A percentile compares a stretch with the other conserved stretches of the same genome.
Evolutionary conservation across 805 yeast genomes (phyloP).

Genomic region (Candida rishiriensis): DNA sequence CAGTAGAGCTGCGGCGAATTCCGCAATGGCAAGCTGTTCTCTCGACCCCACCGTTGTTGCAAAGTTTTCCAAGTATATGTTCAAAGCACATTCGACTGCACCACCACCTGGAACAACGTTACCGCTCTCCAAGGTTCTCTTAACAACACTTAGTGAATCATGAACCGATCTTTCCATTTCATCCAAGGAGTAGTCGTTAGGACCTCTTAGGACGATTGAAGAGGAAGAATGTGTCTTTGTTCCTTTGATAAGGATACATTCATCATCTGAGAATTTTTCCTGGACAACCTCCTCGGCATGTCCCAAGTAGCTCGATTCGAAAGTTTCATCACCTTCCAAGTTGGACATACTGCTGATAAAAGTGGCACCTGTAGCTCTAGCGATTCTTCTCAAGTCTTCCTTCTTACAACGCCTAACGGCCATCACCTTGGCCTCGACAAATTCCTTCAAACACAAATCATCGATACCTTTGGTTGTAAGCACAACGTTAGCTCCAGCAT

Average conservation of each 20-base stretch:
- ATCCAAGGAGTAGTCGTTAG: slow-evolving; percentile 91
- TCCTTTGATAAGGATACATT: slow-evolving; percentile 88
- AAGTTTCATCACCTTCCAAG: slow-evolving; percentile 93
- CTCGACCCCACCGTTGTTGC: slow-evolving; percentile 97
- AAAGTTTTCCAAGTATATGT: slow-evolving; percentile 90
- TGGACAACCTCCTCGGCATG: slow-evolving; percentile 87
- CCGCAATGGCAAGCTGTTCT: slow-evolving; percentile 97
- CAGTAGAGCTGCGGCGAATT: slow-evolving; percentile 85
- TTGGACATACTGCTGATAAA: slow-evolving; percentile 82
- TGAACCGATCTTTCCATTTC: slow-evolving; percentile 98
- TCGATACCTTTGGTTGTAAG: slow-evolving; percentile 94
- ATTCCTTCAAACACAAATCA: slow-evolving; percentile 85
- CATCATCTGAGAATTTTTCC: slow-evolving; percentile 91
- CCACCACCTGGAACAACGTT: slow-evolving; percentile 98
- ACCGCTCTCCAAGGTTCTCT: slow-evolving; percentile 93
- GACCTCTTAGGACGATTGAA: slow-evolving; percentile 90
- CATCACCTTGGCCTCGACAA: slow-evolving; percentile 88
- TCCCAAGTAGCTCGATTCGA: slow-evolving; percentile 81
- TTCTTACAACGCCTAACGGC: slow-evolving; percentile 96
- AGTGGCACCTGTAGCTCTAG: slow-evolving; percentile 97
- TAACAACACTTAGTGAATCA: slow-evolving; percentile 90
- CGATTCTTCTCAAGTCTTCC: slow-evolving; percentile 94
- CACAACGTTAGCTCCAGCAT: slow-evolving; percentile 89
- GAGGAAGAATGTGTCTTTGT: slow-evolving; percentile 88
- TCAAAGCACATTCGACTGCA: slow-evolving; percentile 95